phyloP scores from a whole-genome alignment of 2,329 filamentous ascomycete genomes.

The Ascosphaera pollenicola region DNA sequence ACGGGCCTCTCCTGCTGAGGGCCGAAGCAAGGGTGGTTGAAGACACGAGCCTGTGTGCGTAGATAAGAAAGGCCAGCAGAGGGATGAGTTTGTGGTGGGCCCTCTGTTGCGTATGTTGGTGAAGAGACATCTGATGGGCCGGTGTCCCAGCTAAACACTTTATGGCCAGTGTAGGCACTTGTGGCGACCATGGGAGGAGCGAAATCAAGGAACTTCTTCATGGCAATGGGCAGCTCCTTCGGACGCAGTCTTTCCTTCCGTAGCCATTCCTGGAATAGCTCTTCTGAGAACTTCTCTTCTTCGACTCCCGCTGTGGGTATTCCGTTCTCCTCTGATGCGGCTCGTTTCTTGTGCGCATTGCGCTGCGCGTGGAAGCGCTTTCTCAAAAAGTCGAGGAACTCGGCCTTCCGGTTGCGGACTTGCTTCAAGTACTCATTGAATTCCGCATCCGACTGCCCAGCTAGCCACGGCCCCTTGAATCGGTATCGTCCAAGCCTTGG shows the following conservation, averaged over 20 bases:
- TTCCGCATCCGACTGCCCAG: conserved; percentile 31
- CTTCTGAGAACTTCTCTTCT: conserved; percentile 14
- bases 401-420: conserved; percentile 19
- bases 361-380: conserved; percentile 6
- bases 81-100: conserved; percentile 40
- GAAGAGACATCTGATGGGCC: conserved; percentile 16
- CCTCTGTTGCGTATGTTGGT: conserved; percentile 21
- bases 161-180: conserved; percentile 15
- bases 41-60: conserved; percentile 29
- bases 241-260: conserved; percentile 21
- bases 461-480: conserved; percentile 35
- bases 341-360: conserved; percentile 13
- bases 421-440: conserved; percentile 30
- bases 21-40: conserved; percentile 38
- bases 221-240: conserved; percentile 27
- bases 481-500: conserved; percentile 27
- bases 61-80: conserved; percentile 41
- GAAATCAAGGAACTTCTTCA: conserved; percentile 34
- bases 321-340: conserved; percentile 16
- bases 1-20: conserved; percentile 31
- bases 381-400: conserved; percentile 16
- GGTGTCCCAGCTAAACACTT: conserved; percentile 14
- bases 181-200: conserved; percentile 18
- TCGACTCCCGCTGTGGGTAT: conserved; percentile 20
- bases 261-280: conserved; percentile 25